A percentile compares a stretch with the other conserved stretches of the same genome.
phyloP scores from a whole-genome alignment of 2,329 filamentous ascomycete genomes.

The Claviceps quebecensis region DNA sequence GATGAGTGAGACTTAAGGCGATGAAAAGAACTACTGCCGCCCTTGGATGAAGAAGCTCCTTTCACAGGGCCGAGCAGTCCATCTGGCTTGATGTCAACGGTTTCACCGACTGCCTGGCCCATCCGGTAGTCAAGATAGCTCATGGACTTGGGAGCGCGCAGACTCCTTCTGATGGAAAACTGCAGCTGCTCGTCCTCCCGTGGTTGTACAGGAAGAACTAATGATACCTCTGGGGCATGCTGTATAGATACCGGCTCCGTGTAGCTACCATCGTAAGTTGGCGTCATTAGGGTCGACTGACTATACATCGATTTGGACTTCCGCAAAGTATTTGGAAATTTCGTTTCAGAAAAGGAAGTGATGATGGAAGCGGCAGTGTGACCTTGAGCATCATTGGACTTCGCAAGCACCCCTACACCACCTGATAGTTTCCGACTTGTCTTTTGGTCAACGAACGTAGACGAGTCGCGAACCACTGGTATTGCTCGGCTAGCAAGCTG shows the following conservation, averaged over 20 bases:
- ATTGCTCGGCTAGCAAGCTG: constrained; percentile 16
- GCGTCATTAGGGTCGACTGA: constrained; percentile 13
- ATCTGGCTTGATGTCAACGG: not conserved
- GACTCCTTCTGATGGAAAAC: not conserved
- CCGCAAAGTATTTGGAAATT: constrained; percentile 35
- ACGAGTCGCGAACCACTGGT: constrained; percentile 2
- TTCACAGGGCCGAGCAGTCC: constrained; percentile 23
- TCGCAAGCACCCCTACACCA: not conserved
- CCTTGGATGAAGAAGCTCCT: constrained; percentile 20
- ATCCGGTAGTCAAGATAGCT: constrained; percentile 27
- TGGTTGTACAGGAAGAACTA: constrained; percentile 2
- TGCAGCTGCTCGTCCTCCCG: constrained; percentile 18
- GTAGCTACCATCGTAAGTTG: constrained; percentile 1
- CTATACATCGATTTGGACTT: constrained; percentile 42
- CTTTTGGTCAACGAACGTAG: not conserved
- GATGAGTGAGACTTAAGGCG: constrained; percentile 28
- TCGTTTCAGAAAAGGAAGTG: constrained; percentile 20
- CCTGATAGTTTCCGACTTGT: not conserved
- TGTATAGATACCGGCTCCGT: constrained; percentile 4
- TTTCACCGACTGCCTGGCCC: not conserved
- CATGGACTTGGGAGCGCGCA: constrained; percentile 41
- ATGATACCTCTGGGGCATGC: constrained; percentile 4
- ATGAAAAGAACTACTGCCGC: constrained; percentile 14
- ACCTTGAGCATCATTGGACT: not conserved
- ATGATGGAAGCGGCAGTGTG: not conserved